Conservation (phyloP, 805 yeast species). For the Lachancea cidri region DNA sequence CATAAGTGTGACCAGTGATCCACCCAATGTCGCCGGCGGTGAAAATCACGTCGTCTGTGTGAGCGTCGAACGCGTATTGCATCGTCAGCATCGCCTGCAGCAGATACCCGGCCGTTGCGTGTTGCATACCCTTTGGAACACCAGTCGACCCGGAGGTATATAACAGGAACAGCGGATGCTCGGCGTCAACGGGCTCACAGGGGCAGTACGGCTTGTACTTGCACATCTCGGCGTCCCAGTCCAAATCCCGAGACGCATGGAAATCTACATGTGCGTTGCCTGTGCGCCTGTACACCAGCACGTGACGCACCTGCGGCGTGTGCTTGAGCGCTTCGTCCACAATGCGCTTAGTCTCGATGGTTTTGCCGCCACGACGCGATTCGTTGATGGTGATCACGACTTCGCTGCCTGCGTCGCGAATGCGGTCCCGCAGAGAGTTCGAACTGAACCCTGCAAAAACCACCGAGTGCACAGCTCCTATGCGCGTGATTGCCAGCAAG, state of each 20-base stretch:
- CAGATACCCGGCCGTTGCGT: slow-evolving; percentile 74
- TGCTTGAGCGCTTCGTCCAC: slow-evolving; percentile 72
- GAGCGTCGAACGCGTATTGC: slow-evolving; percentile 71
- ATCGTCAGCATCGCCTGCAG: slow-evolving; percentile 70
- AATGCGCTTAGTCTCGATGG: slow-evolving; percentile 72
- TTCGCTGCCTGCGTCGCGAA: slow-evolving; percentile 65
- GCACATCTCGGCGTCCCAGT: slow-evolving; percentile 68
- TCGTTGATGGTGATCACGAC: slow-evolving; percentile 78
- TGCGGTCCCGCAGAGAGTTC: slow-evolving; percentile 65
- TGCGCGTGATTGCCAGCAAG: slow-evolving; percentile 68
- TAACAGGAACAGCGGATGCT: slow-evolving; percentile 74
- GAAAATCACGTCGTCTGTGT: slow-evolving; percentile 67
- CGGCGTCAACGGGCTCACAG: slow-evolving; percentile 72
- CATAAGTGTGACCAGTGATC: slow-evolving; percentile 87
- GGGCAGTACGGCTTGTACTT: slow-evolving; percentile 66
- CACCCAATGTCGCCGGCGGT: slow-evolving; percentile 91
- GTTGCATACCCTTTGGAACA: slow-evolving; percentile 82
- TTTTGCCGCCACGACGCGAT: slow-evolving; percentile 77
- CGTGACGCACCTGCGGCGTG: slow-evolving; percentile 64
- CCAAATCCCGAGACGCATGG: slow-evolving; percentile 52
- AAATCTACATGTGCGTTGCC: slow-evolving; percentile 38
- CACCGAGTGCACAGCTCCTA: slow-evolving; percentile 83
- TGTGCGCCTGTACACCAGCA: slow-evolving; percentile 52
- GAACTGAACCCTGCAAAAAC: slow-evolving; percentile 82
- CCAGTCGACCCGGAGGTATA: slow-evolving; percentile 89